phyloP scores from a whole-genome alignment of 306 rosid species.

The Vigna hirtella region DNA sequence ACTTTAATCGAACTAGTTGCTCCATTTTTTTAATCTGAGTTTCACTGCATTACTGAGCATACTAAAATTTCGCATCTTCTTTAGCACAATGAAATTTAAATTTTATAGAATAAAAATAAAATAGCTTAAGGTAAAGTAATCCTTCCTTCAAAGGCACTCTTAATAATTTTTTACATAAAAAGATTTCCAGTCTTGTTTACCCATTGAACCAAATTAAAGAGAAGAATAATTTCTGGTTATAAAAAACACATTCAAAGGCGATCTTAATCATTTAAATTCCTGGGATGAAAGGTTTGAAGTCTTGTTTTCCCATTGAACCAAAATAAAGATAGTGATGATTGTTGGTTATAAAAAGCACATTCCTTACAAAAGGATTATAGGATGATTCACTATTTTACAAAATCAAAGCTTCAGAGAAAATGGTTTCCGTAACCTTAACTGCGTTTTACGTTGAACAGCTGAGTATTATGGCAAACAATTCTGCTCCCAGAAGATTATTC shows the following conservation, averaged over 20 bases:
- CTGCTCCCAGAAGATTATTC: constrained; percentile 23
- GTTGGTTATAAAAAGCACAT: neutral
- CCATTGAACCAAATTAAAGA: neutral
- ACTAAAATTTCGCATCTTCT: no score
- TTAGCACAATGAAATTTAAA: no score
- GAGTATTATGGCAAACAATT: neutral
- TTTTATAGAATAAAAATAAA: no score
- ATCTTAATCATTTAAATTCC: neutral
- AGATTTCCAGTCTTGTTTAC: no score
- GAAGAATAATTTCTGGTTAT: no score
- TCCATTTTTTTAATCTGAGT: no score
- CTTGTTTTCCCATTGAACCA: neutral
- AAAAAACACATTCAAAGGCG: neutral
- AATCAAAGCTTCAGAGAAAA: neutral
- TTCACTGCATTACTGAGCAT: no score
- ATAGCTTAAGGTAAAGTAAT: no score
- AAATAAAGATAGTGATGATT: neutral
- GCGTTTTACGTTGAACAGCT: neutral
- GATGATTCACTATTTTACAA: neutral
- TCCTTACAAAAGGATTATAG: neutral
- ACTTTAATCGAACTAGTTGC: no score
- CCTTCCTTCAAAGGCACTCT: no score
- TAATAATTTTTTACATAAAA: no score
- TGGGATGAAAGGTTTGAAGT: neutral
- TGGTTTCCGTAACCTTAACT: neutral